Base-by-base conservation (phyloP, 2,329 filamentous ascomycete species). In the Colletotrichum sp. region DNA sequence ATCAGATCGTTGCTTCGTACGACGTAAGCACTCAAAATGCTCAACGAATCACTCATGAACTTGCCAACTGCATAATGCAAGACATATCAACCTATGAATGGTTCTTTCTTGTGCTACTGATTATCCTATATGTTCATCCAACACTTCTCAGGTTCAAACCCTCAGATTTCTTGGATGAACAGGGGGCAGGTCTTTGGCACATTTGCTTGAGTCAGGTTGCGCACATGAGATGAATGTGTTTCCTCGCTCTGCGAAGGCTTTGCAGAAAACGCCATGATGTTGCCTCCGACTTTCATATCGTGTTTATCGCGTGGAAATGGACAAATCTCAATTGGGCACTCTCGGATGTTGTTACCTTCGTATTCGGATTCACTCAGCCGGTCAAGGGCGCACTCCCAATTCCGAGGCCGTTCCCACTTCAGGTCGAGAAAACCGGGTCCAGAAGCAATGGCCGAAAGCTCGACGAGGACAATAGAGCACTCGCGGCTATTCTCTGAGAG, bases 331-430 rank as follows among this genome's bases (percentile, higher is more conserved):
- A 21, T 8, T n/a, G n/a, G 44, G n/a, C 0, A 52, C 4, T 8
- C 44, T 21, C 44, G 10, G 0, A 21, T 13, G 0, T 21, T 52
- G n/a, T 13, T 52, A 1, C 16, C n/a, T 52, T 52, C 44, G 44
- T 52, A 52, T 52, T 52, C 44, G 44, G 44, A 52, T 52, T 52
- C 44, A 52, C 44, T 52, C n/a, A 24, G 10, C 44, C 44, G 44
- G 44, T 21, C 44, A 52, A 52, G 12, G 44, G 44, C n/a, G n/a
- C n/a, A 52, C 10, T 52, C 44, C 44, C 0, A 24, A 13, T 21
- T 52, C 44, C n/a, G 44, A 52, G 44, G 44, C 44, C 10, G 44
- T 52, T 52, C n/a, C n/a, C 44, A 21, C 44, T 24, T 52, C n/a
- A 52, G 3, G 44, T 52, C 10, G 3, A 52, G 44, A 52, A 52